Percentiles rank a stretch among this genome's conserved stretches.
phyloP scores from a whole-genome alignment of 169 alveolate species.

The Plasmodium cynomolgi region DNA sequence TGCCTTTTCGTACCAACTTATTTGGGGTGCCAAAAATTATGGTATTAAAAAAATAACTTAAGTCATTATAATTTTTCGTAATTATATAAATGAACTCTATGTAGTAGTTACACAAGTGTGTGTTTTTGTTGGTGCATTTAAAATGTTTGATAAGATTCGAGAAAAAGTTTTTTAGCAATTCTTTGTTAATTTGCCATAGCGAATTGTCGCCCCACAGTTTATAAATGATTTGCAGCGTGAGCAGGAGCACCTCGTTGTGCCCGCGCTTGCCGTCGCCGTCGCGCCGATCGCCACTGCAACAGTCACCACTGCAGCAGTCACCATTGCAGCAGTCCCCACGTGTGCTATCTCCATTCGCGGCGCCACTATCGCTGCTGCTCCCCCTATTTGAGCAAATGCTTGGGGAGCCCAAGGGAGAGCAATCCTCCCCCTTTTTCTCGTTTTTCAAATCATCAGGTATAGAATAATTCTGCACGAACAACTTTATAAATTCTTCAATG shows the following conservation, averaged over 20 bases:
- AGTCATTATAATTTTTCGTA: constrained; percentile 23
- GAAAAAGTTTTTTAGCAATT: constrained; percentile 49
- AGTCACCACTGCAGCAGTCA: not conserved
- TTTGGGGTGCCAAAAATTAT: constrained; percentile 24
- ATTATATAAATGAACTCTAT: constrained; percentile 53
- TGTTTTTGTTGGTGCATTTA: constrained; percentile 59
- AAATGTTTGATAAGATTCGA: constrained; percentile 38
- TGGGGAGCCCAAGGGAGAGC: not conserved
- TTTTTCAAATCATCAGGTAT: not conserved
- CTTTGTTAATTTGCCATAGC: constrained; percentile 63
- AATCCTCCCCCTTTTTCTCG: not conserved
- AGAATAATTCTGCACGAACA: constrained; percentile 33
- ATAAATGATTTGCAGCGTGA: constrained; percentile 54
- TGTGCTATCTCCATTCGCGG: not conserved
- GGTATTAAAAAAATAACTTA: constrained; percentile 41
- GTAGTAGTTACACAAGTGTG: constrained; percentile 48
- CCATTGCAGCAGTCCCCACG: not conserved
- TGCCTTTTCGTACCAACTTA: not conserved
- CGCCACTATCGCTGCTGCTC: not conserved
- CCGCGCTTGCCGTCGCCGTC: not conserved
- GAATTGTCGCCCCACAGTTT: constrained; percentile 67
- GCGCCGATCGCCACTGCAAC: not conserved
- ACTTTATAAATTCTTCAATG: constrained; percentile 53
- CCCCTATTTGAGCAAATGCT: not conserved
- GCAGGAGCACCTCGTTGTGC: constrained; percentile 1